phyloP scores from a whole-genome alignment of 192 early-diverging fungal species.

The Backusella psychrophila region DNA sequence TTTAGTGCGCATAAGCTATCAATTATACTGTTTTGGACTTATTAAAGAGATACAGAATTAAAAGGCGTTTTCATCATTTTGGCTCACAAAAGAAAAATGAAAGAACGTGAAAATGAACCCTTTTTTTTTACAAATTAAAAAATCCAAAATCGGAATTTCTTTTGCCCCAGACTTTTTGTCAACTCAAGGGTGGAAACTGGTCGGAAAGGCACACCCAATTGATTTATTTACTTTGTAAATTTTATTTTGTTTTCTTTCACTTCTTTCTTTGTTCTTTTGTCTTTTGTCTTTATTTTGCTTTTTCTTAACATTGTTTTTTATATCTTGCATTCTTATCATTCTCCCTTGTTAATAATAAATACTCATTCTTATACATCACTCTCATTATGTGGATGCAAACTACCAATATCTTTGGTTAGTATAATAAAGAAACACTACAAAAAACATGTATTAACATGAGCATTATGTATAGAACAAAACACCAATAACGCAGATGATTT shows the following conservation, averaged over 20 bases:
- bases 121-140: not conserved
- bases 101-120: not conserved
- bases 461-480: not conserved
- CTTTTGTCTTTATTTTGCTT: not conserved
- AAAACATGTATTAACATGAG: not conserved
- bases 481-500: not conserved
- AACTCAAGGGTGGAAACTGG: not conserved
- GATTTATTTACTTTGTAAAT: not conserved
- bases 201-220: not conserved
- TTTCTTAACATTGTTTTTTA: not conserved
- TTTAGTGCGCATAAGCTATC: not conserved
- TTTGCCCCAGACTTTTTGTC: not conserved
- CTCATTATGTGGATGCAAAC: conserved; percentile 1
- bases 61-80: not conserved
- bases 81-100: not conserved
- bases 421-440: not conserved
- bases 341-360: not conserved
- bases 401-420: not conserved
- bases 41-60: not conserved
- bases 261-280: not conserved
- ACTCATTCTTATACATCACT: not conserved
- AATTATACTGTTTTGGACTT: too few relatives aligned
- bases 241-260: not conserved
- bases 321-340: not conserved
- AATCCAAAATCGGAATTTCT: not conserved